A percentile compares a stretch with the other conserved stretches of the same genome.
Evolutionary conservation across 441 rosid genomes (phyloP).

Genomic region (Erodium trifolium): DNA sequence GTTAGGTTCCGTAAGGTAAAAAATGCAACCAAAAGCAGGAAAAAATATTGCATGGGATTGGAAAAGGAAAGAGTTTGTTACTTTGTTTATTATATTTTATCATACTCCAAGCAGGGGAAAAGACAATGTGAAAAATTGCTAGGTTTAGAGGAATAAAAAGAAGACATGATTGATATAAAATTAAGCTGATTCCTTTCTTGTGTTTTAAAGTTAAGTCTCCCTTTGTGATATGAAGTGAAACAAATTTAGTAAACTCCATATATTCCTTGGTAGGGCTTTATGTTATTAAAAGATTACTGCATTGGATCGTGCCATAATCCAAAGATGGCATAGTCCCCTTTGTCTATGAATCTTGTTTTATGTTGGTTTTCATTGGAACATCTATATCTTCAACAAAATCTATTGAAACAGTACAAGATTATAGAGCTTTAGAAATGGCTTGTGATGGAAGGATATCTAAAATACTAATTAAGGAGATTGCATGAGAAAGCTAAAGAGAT

Average conservation of each 20-base stretch:
- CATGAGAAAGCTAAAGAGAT: neutral
- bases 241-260: neutral
- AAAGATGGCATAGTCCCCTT: no score
- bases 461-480: neutral
- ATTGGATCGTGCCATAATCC: neutral
- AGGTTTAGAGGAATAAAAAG: neutral
- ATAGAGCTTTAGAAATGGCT: no score
- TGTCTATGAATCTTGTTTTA: no score
- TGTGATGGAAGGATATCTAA: neutral
- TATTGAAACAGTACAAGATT: no score
- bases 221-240: neutral
- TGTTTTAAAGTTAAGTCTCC: neutral
- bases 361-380: no score
- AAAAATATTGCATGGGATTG: neutral
- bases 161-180: neutral
- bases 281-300: neutral
- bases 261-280: neutral
- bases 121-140: neutral
- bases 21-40: no score
- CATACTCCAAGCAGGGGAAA: neutral
- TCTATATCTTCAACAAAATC: no score
- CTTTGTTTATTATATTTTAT: no score
- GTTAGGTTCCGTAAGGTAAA: neutral
- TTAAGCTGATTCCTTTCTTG: neutral
- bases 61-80: neutral